Evolutionary conservation across 176 grass and related monocot species (phyloP).

Genomic region (Phragmites australis): DNA sequence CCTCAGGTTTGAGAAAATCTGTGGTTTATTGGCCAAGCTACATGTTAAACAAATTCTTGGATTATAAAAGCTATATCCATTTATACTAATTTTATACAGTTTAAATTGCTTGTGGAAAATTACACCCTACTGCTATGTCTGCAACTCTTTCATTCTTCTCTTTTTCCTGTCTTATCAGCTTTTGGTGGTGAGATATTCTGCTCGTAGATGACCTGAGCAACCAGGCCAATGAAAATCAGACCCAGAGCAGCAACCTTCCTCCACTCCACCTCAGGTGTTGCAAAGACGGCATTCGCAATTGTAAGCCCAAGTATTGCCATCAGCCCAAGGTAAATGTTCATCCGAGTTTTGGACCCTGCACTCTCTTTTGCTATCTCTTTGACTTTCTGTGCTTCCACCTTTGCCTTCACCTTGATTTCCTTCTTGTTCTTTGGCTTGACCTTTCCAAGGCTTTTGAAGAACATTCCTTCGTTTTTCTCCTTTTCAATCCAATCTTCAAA

Average conservation of each 20-base stretch:
- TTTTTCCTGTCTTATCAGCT: slow-evolving; percentile 46
- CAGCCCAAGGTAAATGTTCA: slow-evolving; percentile 78
- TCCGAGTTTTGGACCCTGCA: slow-evolving; percentile 60
- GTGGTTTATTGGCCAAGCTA: slow-evolving; percentile 77
- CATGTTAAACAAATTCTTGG: slow-evolving; percentile 29
- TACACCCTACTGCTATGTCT: slow-evolving; percentile 34
- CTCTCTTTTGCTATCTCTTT: slow-evolving; percentile 54
- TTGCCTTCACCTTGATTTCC: slow-evolving; percentile 51
- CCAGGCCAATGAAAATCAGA: slow-evolving; percentile 77
- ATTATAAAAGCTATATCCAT: slow-evolving; percentile 23
- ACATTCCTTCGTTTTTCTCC: slow-evolving; percentile 82
- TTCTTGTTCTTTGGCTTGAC: slow-evolving; percentile 48
- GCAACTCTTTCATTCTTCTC: slow-evolving; percentile 42
- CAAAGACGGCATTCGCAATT: slow-evolving; percentile 62
- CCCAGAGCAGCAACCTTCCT: slow-evolving; percentile 75
- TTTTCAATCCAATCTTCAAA: slow-evolving; percentile 78
- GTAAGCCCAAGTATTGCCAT: slow-evolving; percentile 77
- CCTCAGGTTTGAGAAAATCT: slow-evolving; percentile 64
- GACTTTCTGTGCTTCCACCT: slow-evolving; percentile 69
- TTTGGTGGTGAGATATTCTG: slow-evolving; percentile 47
- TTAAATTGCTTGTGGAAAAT: slow-evolving; percentile 28
- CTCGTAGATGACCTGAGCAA: slow-evolving; percentile 76
- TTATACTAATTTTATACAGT: slow-evolving; percentile 50
- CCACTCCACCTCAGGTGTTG: slow-evolving; percentile 68
- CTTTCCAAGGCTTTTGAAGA: slow-evolving; percentile 83